phyloP scores from a whole-genome alignment of 345 rosid species.

The Iberis pinnata region DNA sequence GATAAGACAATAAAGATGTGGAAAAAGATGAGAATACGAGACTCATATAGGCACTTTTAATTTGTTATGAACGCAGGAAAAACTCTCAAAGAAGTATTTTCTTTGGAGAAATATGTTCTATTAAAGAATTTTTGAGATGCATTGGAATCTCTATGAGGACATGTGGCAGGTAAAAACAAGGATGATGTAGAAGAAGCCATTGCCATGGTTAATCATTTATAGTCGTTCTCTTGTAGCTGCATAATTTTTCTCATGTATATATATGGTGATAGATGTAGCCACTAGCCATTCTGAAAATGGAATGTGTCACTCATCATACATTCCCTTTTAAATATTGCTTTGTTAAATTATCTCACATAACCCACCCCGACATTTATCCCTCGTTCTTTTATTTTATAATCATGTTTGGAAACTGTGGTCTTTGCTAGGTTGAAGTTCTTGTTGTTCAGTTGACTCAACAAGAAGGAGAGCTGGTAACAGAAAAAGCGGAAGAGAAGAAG shows the following conservation, averaged over 20 bases:
- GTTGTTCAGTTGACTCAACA: conserved; percentile 91
- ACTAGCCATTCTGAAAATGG: background rate
- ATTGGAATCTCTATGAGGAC: conserved; percentile 76
- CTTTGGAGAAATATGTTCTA: conserved; percentile 93
- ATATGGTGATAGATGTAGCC: too few relatives aligned
- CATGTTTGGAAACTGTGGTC: conserved; percentile 16
- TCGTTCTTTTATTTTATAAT: too few relatives aligned
- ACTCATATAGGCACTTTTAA: too few relatives aligned
- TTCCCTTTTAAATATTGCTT: background rate
- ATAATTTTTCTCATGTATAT: background rate
- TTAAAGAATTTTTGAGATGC: conserved; percentile 96
- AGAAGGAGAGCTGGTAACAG: conserved; percentile 92
- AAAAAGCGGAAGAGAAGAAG: conserved; percentile 93
- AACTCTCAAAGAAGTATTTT: conserved; percentile 83
- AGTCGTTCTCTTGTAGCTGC: background rate
- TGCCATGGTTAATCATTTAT: conserved; percentile 57
- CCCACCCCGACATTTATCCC: too few relatives aligned
- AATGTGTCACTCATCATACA: too few relatives aligned
- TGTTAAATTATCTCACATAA: too few relatives aligned
- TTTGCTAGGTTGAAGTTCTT: conserved; percentile 84
- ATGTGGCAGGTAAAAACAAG: conserved; percentile 85
- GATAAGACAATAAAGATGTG: conserved; percentile 94
- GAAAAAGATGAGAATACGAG: conserved; percentile 91
- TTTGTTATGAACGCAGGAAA: too few relatives aligned
- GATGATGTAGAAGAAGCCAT: conserved; percentile 96